Evolutionary conservation across 176 grass and related monocot species (phyloP).

Genomic region (Carex parvula): DNA sequence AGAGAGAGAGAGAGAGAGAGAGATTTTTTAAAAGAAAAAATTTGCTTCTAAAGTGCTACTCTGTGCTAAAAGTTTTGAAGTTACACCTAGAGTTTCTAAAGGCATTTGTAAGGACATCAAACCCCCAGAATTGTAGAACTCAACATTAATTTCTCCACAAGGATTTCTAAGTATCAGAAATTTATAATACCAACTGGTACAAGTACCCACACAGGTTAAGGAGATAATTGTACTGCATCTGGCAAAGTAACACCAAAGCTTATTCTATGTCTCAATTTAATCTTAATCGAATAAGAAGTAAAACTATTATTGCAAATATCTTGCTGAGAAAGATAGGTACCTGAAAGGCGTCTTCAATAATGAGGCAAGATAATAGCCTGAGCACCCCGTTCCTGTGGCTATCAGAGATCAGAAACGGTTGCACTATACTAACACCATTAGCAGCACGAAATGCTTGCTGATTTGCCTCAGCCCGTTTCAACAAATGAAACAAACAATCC

Average conservation of each 20-base stretch:
- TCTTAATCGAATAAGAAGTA: background rate
- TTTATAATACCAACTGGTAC: background rate
- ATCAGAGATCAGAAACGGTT: constrained; percentile 82
- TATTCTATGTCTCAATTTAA: background rate
- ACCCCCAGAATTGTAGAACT: background rate
- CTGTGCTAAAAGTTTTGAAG: background rate
- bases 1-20: background rate
- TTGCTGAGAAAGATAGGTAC: constrained; percentile 32
- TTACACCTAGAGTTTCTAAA: background rate
- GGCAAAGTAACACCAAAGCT: background rate
- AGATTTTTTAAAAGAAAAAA: background rate
- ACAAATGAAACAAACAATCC: constrained; percentile 98
- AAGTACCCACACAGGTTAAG: background rate
- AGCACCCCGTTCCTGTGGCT: constrained; percentile 78
- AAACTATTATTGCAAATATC: background rate
- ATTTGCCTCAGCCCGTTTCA: constrained; percentile 93
- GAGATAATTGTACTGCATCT: background rate
- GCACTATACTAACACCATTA: constrained; percentile 77
- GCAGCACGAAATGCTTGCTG: constrained; percentile 88
- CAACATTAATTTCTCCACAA: constrained; percentile 5
- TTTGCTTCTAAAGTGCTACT: background rate
- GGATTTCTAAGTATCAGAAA: background rate
- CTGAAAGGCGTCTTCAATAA: constrained; percentile 99
- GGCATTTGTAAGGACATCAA: background rate
- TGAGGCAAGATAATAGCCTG: constrained; percentile 80